Conservation (phyloP, 2,329 filamentous ascomycete genomes). For the Lomentospora prolificans region DNA sequence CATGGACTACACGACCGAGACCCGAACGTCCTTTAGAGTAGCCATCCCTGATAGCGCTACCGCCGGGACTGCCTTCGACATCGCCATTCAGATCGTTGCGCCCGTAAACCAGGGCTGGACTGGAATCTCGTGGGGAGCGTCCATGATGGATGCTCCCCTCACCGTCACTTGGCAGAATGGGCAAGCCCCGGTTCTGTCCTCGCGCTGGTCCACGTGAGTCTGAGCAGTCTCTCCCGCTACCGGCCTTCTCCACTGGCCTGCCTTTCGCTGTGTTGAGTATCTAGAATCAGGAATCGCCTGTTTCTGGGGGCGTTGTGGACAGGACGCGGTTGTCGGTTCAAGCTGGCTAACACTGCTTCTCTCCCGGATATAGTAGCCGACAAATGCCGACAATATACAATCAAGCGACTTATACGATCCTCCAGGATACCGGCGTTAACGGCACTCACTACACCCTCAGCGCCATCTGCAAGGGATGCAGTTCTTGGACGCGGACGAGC, state of each 20-base stretch:
- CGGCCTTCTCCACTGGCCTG: too few species aligned
- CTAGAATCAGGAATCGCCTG: too few species aligned
- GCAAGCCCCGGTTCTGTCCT: neutral
- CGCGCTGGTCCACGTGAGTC: conserved; percentile 8
- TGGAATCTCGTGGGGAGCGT: conserved; percentile 14
- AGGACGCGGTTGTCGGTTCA: too few species aligned
- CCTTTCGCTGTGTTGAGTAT: too few species aligned
- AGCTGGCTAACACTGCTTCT: neutral
- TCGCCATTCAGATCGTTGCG: conserved; percentile 14
- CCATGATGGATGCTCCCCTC: conserved; percentile 13
- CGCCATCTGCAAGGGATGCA: conserved; percentile 29
- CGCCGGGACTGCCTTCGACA: conserved; percentile 9
- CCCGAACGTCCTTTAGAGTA: conserved; percentile 10
- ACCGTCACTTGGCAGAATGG: conserved; percentile 12
- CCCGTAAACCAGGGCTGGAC: conserved; percentile 12
- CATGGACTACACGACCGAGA: neutral
- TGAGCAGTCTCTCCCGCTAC: too few species aligned
- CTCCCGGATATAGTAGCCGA: conserved; percentile 18
- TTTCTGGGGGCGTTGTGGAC: too few species aligned
- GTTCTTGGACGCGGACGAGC: conserved; percentile 19
- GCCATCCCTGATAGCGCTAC: conserved; percentile 10
- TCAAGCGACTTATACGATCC: conserved; percentile 22
- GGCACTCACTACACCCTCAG: conserved; percentile 30
- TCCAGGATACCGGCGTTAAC: conserved; percentile 24
- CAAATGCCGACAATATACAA: conserved; percentile 23